These are phyloP conservation scores for Daedalea quercina DNA, from an alignment of 768 basidiomycete species.

Conservation along the genomic window DNA sequence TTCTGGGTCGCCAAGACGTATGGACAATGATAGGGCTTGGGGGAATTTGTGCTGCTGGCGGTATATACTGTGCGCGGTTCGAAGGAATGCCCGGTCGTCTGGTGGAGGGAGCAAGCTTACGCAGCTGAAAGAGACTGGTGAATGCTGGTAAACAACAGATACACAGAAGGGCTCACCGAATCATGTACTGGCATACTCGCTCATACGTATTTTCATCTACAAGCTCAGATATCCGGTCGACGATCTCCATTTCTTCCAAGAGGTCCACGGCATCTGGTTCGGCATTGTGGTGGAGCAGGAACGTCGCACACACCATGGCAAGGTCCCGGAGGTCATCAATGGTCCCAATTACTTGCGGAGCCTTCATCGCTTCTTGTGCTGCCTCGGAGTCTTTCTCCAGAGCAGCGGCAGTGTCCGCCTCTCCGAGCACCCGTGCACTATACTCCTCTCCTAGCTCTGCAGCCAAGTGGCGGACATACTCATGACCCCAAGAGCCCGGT, in stretches of 20 bases:
- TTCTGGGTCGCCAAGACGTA: constrained; percentile 74
- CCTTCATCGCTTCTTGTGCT: constrained; percentile 18
- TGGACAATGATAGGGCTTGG: constrained; percentile 82
- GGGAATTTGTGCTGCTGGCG: constrained; percentile 82
- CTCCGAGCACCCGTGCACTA: constrained; percentile 55
- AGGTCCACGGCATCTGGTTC: constrained; percentile 98
- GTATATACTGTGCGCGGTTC: constrained; percentile 85
- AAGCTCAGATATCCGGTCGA: constrained; percentile 65
- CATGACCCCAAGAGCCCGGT: constrained; percentile 98
- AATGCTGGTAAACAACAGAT: constrained; percentile 3
- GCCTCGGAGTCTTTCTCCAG: constrained; percentile 16
- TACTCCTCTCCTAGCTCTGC: constrained; percentile 96
- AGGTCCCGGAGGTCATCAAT: constrained; percentile 71
- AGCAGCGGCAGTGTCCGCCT: constrained; percentile 13
- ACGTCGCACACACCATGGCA: constrained; percentile 79
- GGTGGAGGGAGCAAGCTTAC: constrained; percentile 88
- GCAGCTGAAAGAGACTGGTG: constrained; percentile 43
- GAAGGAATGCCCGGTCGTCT: constrained; percentile 86
- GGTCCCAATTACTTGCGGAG: constrained; percentile 40
- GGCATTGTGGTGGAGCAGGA: constrained; percentile 89
- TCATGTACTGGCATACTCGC: constrained; percentile 95
- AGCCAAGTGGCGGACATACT: constrained; percentile 95
- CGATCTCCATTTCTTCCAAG: constrained; percentile 87
- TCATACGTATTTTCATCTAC: constrained; percentile 85
- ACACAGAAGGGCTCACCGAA: constrained; percentile 49